Evolutionary conservation across 2,329 filamentous ascomycete species (phyloP).

Genomic region (Penicillium sp.): DNA sequence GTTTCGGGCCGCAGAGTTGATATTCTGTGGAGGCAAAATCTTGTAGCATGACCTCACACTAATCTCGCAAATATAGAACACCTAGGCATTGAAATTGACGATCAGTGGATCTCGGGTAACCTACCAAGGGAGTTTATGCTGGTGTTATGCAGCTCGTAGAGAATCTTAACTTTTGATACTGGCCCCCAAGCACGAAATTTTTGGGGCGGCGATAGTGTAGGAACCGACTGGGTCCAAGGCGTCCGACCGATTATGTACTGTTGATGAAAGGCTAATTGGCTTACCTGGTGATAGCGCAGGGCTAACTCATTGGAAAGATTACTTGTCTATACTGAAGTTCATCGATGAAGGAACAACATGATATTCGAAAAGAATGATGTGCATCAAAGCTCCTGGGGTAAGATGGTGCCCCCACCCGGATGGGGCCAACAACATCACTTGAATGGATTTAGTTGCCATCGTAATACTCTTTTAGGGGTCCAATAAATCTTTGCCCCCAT

Average conservation of each 20-base stretch:
- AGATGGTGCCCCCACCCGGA: background rate
- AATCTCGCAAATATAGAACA: background rate
- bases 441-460: background rate
- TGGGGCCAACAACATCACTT: background rate
- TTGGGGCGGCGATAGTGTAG: background rate
- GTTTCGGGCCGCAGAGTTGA: background rate
- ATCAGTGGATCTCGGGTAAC: background rate
- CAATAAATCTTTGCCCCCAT: background rate
- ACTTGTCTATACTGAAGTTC: too few species aligned
- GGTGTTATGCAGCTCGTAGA: background rate
- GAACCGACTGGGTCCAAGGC: too few species aligned
- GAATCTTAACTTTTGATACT: background rate
- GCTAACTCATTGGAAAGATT: too few species aligned
- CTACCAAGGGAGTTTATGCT: too few species aligned
- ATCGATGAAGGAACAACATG: too few species aligned
- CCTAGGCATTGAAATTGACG: background rate
- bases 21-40: background rate
- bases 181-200: background rate
- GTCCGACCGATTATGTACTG: too few species aligned
- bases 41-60: background rate
- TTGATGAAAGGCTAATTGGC: too few species aligned
- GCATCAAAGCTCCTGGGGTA: too few species aligned
- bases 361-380: too few species aligned
- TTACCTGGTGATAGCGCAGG: too few species aligned
- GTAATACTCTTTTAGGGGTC: background rate